A percentile compares a stretch with the other conserved stretches of the same genome.
These are phyloP conservation scores for Kodamaea sagamina DNA, from an alignment of 805 yeast genomes.

Conservation along the genomic window DNA sequence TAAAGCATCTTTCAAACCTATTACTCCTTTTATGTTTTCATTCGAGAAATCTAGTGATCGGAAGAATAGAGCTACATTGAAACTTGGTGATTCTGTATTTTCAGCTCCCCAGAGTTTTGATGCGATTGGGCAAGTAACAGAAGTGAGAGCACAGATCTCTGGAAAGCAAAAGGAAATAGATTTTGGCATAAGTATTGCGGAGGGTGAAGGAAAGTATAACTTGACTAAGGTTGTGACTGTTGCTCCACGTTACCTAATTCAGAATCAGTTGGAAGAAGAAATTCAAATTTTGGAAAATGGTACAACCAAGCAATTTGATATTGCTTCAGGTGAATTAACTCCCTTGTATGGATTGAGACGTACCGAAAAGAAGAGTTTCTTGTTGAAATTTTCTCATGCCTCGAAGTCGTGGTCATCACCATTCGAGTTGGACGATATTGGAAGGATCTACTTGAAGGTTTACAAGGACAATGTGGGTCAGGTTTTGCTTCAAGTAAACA, in stretches of 20 bases:
- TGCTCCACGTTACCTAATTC: conserved; percentile 78
- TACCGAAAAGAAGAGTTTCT: conserved; percentile 57
- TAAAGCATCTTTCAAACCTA: conserved; percentile 31
- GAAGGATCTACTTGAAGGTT: conserved; percentile 74
- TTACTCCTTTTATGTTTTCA: conserved; percentile 78
- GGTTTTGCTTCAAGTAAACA: conserved; percentile 67
- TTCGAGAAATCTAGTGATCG: conserved; percentile 61
- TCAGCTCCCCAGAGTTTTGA: conserved; percentile 80
- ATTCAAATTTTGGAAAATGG: conserved; percentile 71
- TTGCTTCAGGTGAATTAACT: conserved; percentile 47
- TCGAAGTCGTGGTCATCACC: conserved; percentile 83
- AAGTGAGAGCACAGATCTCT: conserved; percentile 46
- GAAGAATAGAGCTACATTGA: conserved; percentile 64
- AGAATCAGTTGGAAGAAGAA: conserved; percentile 58
- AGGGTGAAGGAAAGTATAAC: conserved; percentile 83
- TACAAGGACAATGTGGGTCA: conserved; percentile 66
- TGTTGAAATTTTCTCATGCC: conserved; percentile 57
- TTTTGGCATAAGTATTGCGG: conserved; percentile 72
- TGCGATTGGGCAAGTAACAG: conserved; percentile 82
- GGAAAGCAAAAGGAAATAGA: conserved; percentile 62
- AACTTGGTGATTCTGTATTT: conserved; percentile 68
- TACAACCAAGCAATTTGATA: conserved; percentile 48
- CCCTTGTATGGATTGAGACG: conserved; percentile 70
- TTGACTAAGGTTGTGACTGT: conserved; percentile 75
- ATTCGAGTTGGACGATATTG: conserved; percentile 79